Percentiles rank a stretch among this genome's conserved stretches.
Evolutionary conservation across 768 basidiomycete species (phyloP).

Genomic region (Lentinula edodes): DNA sequence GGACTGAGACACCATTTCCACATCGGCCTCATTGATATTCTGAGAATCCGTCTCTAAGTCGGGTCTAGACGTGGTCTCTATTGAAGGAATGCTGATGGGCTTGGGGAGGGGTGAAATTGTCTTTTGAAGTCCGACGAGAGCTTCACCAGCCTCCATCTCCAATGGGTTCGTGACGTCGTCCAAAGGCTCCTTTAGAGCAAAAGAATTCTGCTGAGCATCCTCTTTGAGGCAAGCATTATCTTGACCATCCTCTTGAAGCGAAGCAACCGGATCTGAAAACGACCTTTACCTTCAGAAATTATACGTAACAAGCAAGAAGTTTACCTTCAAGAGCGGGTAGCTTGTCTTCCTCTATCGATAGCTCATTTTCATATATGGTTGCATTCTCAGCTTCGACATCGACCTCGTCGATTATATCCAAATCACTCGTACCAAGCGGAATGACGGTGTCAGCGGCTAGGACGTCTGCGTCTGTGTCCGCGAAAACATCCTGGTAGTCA

Average conservation of each 20-base stretch:
- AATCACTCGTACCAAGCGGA: slow-evolving; percentile 23
- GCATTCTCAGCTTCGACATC: not conserved
- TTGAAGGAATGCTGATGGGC: not conserved
- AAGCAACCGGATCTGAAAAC: not conserved
- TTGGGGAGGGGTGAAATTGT: not conserved
- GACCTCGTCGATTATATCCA: slow-evolving; percentile 9
- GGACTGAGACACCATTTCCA: not conserved
- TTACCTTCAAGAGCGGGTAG: not conserved
- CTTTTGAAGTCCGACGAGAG: not conserved
- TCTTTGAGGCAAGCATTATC: not conserved
- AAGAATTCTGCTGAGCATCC: not conserved
- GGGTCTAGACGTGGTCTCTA: not conserved
- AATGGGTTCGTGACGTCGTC: not conserved
- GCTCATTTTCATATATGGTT: not conserved
- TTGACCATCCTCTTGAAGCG: not conserved
- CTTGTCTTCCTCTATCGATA: not conserved
- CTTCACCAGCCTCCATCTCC: not conserved
- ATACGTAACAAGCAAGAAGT: not conserved
- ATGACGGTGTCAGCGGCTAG: slow-evolving; percentile 6
- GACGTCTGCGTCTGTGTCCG: slow-evolving; percentile 10
- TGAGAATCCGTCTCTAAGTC: no score
- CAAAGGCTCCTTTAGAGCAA: not conserved
- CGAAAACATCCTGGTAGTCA: slow-evolving; percentile 2
- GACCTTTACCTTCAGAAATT: not conserved
- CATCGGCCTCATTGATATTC: not conserved